Percentiles rank a stretch among this genome's conserved stretches.
phyloP scores from a whole-genome alignment of 768 basidiomycete species.

The Lentinula aciculospora region DNA sequence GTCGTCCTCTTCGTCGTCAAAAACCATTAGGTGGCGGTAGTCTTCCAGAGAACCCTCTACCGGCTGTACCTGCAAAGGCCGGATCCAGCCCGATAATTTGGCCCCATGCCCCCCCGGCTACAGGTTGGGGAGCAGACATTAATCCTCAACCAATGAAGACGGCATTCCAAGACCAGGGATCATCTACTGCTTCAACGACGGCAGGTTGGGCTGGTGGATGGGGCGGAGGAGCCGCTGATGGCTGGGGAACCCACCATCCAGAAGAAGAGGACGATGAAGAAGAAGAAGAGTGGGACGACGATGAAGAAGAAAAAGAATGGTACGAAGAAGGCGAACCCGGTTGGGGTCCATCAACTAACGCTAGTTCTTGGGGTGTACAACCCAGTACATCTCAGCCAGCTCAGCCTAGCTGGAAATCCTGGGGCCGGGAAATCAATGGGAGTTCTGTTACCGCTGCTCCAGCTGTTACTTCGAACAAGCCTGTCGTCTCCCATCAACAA shows the following conservation, averaged over 20 bases:
- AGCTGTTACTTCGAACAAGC: conserved; percentile 32
- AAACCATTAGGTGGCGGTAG: not conserved
- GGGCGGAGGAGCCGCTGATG: not conserved
- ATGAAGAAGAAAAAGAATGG: conserved; percentile 12
- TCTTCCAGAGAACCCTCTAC: not conserved
- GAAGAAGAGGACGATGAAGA: conserved; percentile 12
- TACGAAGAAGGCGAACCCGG: conserved; percentile 12
- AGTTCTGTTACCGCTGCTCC: conserved; percentile 32
- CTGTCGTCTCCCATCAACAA: conserved; percentile 42
- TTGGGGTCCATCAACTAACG: conserved; percentile 9
- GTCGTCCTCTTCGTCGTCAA: not conserved
- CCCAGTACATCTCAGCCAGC: conserved; percentile 5
- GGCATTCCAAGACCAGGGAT: not conserved
- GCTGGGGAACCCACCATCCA: conserved; percentile 11
- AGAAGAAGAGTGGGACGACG: conserved; percentile 16
- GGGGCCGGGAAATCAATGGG: conserved; percentile 38
- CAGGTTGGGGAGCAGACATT: not conserved
- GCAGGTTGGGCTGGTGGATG: not conserved
- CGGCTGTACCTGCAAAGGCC: not conserved
- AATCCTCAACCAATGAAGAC: not conserved
- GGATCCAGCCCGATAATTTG: not conserved
- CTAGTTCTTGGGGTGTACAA: conserved; percentile 17
- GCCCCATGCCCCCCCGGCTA: not conserved
- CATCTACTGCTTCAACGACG: not conserved
- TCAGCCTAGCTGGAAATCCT: conserved; percentile 19